Evolutionary conservation across 2,329 filamentous ascomycete species (phyloP).

Genomic region (Trichoderma koningii): DNA sequence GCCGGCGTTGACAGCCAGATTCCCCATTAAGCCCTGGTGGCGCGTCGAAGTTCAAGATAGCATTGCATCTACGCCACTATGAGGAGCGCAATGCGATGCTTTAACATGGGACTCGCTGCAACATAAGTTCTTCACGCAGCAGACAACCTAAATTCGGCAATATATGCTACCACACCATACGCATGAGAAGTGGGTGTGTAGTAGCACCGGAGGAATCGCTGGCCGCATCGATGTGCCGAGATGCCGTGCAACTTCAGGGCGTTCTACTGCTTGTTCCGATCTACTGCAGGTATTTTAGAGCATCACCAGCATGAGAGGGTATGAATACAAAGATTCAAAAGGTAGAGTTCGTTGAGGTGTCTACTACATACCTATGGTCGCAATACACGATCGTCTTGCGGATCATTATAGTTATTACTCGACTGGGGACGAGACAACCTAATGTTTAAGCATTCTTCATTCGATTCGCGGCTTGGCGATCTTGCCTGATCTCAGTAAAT

Average conservation of each 20-base stretch:
- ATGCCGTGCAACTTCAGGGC: conserved; percentile 1
- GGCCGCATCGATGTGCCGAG: conserved; percentile 9
- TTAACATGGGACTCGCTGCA: not conserved
- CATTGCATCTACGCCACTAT: not conserved
- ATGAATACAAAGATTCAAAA: no score
- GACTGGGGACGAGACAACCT: not conserved
- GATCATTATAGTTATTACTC: conserved; percentile 7
- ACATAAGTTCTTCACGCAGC: not conserved
- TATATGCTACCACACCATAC: conserved; percentile 1
- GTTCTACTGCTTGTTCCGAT: not conserved
- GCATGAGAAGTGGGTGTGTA: not conserved
- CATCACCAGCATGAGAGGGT: not conserved
- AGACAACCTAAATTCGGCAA: not conserved
- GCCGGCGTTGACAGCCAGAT: not conserved
- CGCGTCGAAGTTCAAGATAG: not conserved
- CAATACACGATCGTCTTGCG: not conserved
- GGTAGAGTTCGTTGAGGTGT: not conserved
- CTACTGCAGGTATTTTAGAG: not conserved
- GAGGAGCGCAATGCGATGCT: not conserved
- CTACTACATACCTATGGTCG: not conserved
- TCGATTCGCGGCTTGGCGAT: not conserved
- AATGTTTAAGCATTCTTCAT: conserved; percentile 15
- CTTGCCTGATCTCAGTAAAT: conserved; percentile 1
- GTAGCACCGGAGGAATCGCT: not conserved
- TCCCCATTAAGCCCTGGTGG: conserved; percentile 7